Percentiles rank a stretch among this genome's conserved stretches.
Conservation (phyloP, 441 rosid genomes). For the Syzygium malaccense region DNA sequence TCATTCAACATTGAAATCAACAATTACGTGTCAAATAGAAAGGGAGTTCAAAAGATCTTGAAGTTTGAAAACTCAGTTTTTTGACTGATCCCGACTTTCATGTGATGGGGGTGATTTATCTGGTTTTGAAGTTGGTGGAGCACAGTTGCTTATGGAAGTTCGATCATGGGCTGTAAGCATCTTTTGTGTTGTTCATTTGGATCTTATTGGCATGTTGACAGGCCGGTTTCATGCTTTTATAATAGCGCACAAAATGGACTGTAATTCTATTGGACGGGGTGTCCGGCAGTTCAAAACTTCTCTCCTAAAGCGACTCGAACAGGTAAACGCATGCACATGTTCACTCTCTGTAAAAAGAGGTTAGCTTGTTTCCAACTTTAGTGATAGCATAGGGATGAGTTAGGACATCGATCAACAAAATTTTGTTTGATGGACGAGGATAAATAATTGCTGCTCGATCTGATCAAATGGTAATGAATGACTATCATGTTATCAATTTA, state of each 20-base stretch:
- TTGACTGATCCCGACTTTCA: not conserved
- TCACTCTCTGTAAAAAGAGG: not conserved
- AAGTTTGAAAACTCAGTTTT: not conserved
- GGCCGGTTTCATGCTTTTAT: conserved; percentile 91
- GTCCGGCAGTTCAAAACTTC: conserved; percentile 92
- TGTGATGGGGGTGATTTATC: not conserved
- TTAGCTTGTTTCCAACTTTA: not conserved
- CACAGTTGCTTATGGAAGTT: not conserved
- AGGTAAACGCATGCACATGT: conserved; percentile 22
- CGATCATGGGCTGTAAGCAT: not conserved
- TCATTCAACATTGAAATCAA: not conserved
- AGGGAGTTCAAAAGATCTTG: not conserved
- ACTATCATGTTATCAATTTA: not conserved
- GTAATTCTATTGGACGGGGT: conserved; percentile 70
- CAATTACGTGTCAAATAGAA: not conserved
- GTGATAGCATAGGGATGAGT: not conserved
- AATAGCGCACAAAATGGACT: conserved; percentile 74
- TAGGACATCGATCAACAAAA: not conserved
- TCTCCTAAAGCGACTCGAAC: conserved; percentile 88
- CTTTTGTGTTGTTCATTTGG: not conserved
- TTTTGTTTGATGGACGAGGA: not conserved
- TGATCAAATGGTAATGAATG: not conserved
- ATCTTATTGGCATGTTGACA: conserved; percentile 16
- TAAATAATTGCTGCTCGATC: not conserved
- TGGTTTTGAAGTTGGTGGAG: not conserved